Percentiles rank a stretch among this genome's conserved stretches.
These are phyloP conservation scores for Suillus ampliporus DNA, from an alignment of 768 basidiomycete genomes.

Conservation along the genomic window DNA sequence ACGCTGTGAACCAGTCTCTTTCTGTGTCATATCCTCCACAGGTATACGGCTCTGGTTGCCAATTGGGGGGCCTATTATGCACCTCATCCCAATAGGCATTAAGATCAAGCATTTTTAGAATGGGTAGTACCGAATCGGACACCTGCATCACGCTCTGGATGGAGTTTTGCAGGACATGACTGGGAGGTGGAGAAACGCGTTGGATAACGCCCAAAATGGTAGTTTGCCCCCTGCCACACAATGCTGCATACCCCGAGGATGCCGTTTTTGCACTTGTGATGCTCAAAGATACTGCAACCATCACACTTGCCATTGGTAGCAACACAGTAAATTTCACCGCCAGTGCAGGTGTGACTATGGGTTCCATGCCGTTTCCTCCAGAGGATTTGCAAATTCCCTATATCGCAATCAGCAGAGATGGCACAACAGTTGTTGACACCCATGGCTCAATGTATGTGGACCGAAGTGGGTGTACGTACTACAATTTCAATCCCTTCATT, in stretches of 20 bases:
- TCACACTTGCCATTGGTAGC: slow-evolving; percentile 38
- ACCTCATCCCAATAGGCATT: no score
- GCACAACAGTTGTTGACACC: slow-evolving; percentile 14
- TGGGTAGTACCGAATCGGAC: no score
- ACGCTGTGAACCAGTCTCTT: no score
- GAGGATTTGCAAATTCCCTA: slow-evolving; percentile 27
- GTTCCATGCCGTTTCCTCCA: slow-evolving; percentile 29
- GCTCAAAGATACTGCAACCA: slow-evolving; percentile 34
- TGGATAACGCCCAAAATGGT: no score
- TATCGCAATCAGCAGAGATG: slow-evolving; percentile 30
- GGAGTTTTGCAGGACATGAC: no score
- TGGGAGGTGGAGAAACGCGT: no score
- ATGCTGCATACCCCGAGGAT: slow-evolving; percentile 35
- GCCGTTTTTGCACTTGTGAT: slow-evolving; percentile 46
- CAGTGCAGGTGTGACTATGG: slow-evolving; percentile 6
- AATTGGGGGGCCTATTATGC: no score
- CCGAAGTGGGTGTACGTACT: slow-evolving; percentile 28
- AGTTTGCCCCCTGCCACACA: slow-evolving; percentile 14
- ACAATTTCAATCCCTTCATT: slow-evolving; percentile 35
- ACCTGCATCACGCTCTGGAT: no score
- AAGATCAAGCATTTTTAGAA: no score
- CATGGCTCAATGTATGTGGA: slow-evolving; percentile 27
- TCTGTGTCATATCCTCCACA: no score
- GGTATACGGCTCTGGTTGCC: no score
- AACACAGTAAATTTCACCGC: slow-evolving; percentile 24